Percentiles rank a stretch among this genome's conserved stretches.
These are phyloP conservation scores for Cryphonectria carpinicola DNA, from an alignment of 2,329 filamentous ascomycete genomes.

Conservation along the genomic window DNA sequence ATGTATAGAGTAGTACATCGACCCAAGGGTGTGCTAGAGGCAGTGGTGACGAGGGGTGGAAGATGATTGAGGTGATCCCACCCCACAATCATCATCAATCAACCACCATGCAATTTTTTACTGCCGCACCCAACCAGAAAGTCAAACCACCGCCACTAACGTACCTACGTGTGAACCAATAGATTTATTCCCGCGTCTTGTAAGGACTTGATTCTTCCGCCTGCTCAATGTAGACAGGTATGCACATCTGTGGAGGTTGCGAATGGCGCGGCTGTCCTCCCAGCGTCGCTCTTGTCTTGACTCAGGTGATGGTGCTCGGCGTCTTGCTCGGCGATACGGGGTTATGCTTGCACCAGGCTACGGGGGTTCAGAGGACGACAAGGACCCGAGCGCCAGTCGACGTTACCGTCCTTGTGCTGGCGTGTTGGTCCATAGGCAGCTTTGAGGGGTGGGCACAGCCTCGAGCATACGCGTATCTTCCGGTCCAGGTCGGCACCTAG, in stretches of 20 bases:
- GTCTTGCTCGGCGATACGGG: conserved; percentile 9
- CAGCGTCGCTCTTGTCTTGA: background rate
- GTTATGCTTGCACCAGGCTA: background rate
- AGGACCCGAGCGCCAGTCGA: background rate
- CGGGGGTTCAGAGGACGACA: background rate
- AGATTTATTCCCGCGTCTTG: background rate
- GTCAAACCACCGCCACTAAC: background rate
- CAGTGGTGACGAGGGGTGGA: background rate
- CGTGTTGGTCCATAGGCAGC: background rate
- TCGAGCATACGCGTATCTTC: conserved; percentile 1
- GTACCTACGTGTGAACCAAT: background rate
- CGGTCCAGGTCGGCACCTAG: background rate
- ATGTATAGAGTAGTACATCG: background rate
- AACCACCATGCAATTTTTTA: background rate
- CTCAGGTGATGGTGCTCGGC: conserved; percentile 3
- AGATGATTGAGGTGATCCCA: background rate
- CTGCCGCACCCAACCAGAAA: background rate
- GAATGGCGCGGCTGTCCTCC: background rate
- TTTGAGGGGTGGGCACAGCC: background rate
- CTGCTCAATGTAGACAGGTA: background rate
- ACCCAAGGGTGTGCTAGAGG: no score
- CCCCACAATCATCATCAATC: background rate
- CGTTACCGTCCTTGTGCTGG: background rate
- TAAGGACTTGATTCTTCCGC: background rate
- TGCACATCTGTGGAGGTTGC: background rate